Evolutionary conservation across 2,329 filamentous ascomycete species (phyloP).

Genomic region (Magnaporthiopsis incrustans): DNA sequence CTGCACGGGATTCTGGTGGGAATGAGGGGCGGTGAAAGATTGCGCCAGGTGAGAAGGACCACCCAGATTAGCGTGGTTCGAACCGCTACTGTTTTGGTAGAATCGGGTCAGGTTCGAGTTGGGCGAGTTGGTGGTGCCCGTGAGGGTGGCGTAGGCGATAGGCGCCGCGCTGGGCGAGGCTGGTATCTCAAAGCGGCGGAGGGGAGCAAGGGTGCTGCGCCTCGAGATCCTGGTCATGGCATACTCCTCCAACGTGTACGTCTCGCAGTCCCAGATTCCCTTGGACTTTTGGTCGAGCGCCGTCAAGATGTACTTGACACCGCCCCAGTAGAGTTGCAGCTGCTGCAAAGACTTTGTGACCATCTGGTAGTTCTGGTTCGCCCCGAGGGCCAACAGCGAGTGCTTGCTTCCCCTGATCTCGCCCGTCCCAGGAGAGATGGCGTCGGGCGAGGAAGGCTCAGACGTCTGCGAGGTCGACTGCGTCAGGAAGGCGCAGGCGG

Average conservation of each 20-base stretch:
- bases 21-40: background rate
- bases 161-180: conserved; percentile 42
- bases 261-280: conserved; percentile 72
- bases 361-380: conserved; percentile 78
- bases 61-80: conserved; percentile 10
- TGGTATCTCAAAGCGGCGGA: conserved; percentile 35
- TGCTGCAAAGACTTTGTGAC: conserved; percentile 79
- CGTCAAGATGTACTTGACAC: conserved; percentile 78
- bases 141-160: conserved; percentile 74
- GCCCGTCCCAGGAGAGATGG: conserved; percentile 31
- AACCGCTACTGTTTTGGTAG: conserved; percentile 50
- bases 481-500: conserved; percentile 80
- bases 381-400: conserved; percentile 68
- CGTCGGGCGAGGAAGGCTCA: conserved; percentile 53
- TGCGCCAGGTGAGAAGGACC: background rate
- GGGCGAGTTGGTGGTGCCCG: conserved; percentile 77
- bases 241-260: conserved; percentile 64
- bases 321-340: conserved; percentile 78
- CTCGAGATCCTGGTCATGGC: conserved; percentile 56
- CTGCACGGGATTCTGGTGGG: background rate
- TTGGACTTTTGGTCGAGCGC: conserved; percentile 82
- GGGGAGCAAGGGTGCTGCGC: conserved; percentile 32
- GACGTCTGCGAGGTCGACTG: conserved; percentile 64
- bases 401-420: conserved; percentile 46
- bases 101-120: conserved; percentile 76